phyloP scores from a whole-genome alignment of 805 yeast genomes.

The Jamesozyma jinghongensis region DNA sequence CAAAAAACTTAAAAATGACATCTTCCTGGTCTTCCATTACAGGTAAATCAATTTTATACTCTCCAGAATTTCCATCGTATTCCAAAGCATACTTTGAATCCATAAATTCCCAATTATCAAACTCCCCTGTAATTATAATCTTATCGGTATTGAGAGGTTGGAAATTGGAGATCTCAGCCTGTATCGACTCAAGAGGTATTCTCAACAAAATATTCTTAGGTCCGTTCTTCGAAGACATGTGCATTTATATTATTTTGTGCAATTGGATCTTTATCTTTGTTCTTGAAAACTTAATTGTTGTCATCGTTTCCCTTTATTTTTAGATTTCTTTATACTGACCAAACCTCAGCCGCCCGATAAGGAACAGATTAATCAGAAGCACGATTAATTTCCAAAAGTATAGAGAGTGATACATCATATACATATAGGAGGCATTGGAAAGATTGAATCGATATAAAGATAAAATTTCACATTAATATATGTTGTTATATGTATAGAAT shows the following conservation, averaged over 20 bases:
- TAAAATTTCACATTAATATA: neutral
- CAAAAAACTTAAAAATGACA: slow-evolving; percentile 17
- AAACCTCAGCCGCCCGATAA: too few species aligned
- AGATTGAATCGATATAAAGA: too few species aligned
- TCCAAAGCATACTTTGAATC: slow-evolving; percentile 9
- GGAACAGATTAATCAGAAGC: too few species aligned
- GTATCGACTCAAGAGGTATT: neutral
- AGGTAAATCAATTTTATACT: slow-evolving; percentile 15
- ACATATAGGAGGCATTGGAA: too few species aligned
- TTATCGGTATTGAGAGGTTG: neutral
- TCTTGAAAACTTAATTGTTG: neutral
- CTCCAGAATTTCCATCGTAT: slow-evolving; percentile 8
- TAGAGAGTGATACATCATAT: too few species aligned
- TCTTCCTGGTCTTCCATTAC: slow-evolving; percentile 7
- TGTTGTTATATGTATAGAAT: neutral
- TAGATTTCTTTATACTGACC: too few species aligned
- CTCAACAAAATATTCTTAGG: too few species aligned
- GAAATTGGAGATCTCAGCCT: neutral
- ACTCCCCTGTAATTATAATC: slow-evolving; percentile 24
- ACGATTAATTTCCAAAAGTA: too few species aligned
- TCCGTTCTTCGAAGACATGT: too few species aligned
- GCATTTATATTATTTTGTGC: neutral
- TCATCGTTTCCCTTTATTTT: too few species aligned
- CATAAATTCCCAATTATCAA: slow-evolving; percentile 22
- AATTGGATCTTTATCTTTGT: neutral